Percentiles rank a stretch among this genome's conserved stretches.
Conservation (phyloP, 2,329 filamentous ascomycete genomes). For the Aureobasidium uvarum region DNA sequence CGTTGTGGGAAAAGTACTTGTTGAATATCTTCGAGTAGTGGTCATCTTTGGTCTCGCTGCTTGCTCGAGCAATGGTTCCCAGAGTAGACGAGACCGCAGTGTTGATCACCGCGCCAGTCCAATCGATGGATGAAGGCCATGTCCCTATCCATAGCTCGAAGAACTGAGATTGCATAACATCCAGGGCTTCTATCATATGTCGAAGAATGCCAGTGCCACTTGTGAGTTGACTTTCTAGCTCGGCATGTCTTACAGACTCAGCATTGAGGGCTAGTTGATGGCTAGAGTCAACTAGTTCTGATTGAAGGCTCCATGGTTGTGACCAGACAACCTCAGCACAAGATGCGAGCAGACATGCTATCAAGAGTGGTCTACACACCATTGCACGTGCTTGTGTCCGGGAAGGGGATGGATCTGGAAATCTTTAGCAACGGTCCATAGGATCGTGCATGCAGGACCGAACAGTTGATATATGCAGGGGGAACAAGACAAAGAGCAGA, state of each 20-base stretch:
- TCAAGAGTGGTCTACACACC: not conserved
- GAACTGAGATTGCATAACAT: constrained; percentile 72
- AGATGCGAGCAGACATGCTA: constrained; percentile 2
- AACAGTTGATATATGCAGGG: constrained; percentile 3
- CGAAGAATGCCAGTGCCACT: not conserved
- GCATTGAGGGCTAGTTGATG: not conserved
- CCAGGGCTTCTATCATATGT: constrained; percentile 54
- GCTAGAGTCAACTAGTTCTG: not conserved
- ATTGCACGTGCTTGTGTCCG: constrained; percentile 17
- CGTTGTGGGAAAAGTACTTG: constrained; percentile 72
- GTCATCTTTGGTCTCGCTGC: not conserved
- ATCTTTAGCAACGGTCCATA: not conserved
- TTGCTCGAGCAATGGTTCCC: constrained; percentile 1
- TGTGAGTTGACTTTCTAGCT: not conserved
- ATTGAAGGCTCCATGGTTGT: not conserved
- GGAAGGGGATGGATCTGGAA: not conserved
- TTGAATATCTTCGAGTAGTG: constrained; percentile 52
- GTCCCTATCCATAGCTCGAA: constrained; percentile 74
- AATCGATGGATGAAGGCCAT: constrained; percentile 87
- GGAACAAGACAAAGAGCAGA: not conserved
- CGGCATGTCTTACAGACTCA: not conserved
- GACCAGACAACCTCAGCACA: constrained; percentile 7
- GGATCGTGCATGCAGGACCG: not conserved
- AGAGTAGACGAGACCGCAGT: constrained; percentile 64
- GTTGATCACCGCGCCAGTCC: constrained; percentile 82